Evolutionary conservation across 116 monocot species (phyloP), one percentile per base, ranked within the genome.

Genomic region (Posidonia oceanica): DNA sequence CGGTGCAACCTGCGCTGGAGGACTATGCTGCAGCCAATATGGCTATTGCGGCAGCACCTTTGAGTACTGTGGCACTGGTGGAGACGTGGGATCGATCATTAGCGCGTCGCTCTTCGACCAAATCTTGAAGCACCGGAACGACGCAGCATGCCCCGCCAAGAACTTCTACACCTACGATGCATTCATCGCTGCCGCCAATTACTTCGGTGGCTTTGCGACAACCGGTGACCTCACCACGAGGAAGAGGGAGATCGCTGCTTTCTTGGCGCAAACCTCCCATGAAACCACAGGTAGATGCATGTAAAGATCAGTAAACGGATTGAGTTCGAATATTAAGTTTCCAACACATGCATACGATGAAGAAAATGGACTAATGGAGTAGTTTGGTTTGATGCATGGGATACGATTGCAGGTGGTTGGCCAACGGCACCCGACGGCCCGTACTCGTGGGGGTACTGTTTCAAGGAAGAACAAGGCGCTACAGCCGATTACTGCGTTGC

Each of bases 241-340:
- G 37, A 76, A 74, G 69, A 69, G 81, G 57, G 85, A 85, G 73
- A 69, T 85, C 29, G 85, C 85, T 12, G 85, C 81, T 20, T 84
- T 84, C 75, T 73, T 84, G 16, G 84, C 56, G 3, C 81, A 84
- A 72, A 83, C 83, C 23, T 83, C 83, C 1, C 79, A 84, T 14
- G 81, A 84, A 22, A 81, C 77, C 23, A 81, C 81, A 4, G 80
- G 80, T 81, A 3, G 13, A 42, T n/a, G n/a, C n/a, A n/a, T n/a
- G n/a, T n/a, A n/a, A n/a, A n/a, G n/a, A n/a, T n/a, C n/a, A n/a
- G n/a, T n/a, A n/a, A n/a, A n/a, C n/a, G n/a, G n/a, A n/a, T n/a
- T n/a, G n/a, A n/a, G n/a, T n/a, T n/a, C n/a, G n/a, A n/a, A n/a
- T n/a, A n/a, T n/a, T n/a, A n/a, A n/a, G n/a, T n/a, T n/a, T n/a